Percentiles rank a stretch among this genome's conserved stretches.
phyloP scores from a whole-genome alignment of 805 yeast species.

The Candida loeiensis region DNA sequence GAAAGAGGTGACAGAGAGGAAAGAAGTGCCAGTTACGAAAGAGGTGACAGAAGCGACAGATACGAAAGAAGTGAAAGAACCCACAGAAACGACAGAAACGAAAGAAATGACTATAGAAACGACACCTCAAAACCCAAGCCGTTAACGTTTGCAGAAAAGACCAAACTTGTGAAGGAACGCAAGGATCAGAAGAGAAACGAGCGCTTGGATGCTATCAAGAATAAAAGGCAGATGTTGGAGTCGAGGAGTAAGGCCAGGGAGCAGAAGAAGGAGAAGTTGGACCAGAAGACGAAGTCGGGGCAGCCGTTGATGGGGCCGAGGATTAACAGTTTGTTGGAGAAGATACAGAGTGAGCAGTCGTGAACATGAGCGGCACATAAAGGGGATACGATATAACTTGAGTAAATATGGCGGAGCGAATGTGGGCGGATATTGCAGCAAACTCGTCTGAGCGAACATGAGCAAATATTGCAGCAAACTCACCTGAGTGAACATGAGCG shows the following conservation, averaged over 20 bases:
- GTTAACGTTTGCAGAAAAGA: slow-evolving; percentile 44
- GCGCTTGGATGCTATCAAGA: slow-evolving; percentile 38
- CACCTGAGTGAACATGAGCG: too few species aligned
- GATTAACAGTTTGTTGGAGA: slow-evolving; percentile 71
- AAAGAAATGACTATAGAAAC: too few species aligned
- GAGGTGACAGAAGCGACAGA: too few species aligned
- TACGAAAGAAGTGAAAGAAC: too few species aligned
- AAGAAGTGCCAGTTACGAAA: slow-evolving; percentile 1
- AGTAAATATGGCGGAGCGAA: too few species aligned
- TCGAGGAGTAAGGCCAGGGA: slow-evolving; percentile 39
- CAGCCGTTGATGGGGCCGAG: slow-evolving; percentile 93
- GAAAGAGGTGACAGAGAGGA: slow-evolving; percentile 1
- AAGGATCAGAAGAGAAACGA: slow-evolving; percentile 40
- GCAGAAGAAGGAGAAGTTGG: slow-evolving; percentile 37
- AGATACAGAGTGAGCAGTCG: slow-evolving; percentile 52
- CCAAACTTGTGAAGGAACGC: slow-evolving; percentile 45
- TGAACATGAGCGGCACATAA: too few species aligned
- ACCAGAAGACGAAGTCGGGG: slow-evolving; percentile 63
- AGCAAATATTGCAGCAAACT: too few species aligned
- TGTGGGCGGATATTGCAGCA: too few species aligned
- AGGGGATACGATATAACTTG: too few species aligned
- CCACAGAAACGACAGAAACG: too few species aligned
- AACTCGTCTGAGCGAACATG: too few species aligned
- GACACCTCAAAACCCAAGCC: too few species aligned
- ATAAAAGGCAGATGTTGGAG: slow-evolving; percentile 32